These are phyloP conservation scores for Tolypocladium ovalisporum DNA, from an alignment of 2,329 filamentous ascomycete species.

Conservation along the genomic window DNA sequence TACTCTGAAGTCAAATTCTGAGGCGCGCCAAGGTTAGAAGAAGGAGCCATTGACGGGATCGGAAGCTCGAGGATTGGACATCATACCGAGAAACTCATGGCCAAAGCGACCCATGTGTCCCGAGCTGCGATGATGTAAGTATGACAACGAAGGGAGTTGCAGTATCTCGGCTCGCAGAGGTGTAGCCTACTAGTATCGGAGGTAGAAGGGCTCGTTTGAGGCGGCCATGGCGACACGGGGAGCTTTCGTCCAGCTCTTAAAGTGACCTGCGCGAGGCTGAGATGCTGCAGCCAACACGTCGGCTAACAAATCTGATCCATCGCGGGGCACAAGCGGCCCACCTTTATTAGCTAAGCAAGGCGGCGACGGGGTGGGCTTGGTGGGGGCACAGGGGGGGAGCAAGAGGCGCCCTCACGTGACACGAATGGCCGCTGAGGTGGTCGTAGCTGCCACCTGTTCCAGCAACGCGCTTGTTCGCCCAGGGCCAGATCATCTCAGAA, in stretches of 20 bases:
- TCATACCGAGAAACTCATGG: conserved; percentile 85
- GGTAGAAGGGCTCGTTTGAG: conserved; percentile 76
- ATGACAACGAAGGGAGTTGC: not conserved
- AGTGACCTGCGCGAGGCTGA: not conserved
- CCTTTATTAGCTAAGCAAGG: not conserved
- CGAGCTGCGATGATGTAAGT: conserved; percentile 48
- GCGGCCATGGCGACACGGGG: conserved; percentile 43
- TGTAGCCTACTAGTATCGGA: conserved; percentile 83
- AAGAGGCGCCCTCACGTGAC: not conserved
- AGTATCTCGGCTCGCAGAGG: not conserved
- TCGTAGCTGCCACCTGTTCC: conserved; percentile 5
- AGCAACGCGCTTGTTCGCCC: not conserved
- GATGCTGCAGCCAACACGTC: not conserved
- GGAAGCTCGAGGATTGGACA: not conserved
- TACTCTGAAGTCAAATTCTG: conserved; percentile 93
- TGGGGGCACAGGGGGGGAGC: not conserved
- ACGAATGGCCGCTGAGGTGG: not conserved
- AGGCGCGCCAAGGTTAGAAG: not conserved
- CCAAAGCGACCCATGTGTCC: conserved; percentile 96
- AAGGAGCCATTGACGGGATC: not conserved
- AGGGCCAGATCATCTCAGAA: conserved; percentile 1
- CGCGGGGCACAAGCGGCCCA: not conserved
- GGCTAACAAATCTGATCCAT: not conserved
- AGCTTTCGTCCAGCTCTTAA: not conserved
- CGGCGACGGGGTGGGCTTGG: not conserved